phyloP scores from a whole-genome alignment of 805 yeast species.

The Sugiyamaella valdiviana region DNA sequence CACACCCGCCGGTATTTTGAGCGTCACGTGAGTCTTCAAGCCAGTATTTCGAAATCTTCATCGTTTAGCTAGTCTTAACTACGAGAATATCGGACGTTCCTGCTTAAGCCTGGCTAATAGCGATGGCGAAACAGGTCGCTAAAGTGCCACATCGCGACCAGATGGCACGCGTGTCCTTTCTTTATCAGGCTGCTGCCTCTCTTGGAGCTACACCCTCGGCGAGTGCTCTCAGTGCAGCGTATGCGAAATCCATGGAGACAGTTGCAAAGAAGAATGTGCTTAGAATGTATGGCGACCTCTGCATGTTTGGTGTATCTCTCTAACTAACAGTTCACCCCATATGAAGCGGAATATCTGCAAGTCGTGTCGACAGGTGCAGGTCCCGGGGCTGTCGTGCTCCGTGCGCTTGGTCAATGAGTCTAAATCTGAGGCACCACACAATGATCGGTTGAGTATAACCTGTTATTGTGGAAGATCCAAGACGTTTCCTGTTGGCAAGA shows the following conservation, averaged over 20 bases:
- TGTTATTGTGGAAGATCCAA: slow-evolving; percentile 54
- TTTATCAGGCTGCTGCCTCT: slow-evolving; percentile 31
- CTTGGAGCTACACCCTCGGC: slow-evolving; percentile 18
- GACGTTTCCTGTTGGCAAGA: slow-evolving; percentile 57
- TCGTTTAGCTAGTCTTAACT: too few relatives aligned
- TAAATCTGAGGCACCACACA: slow-evolving; percentile 27
- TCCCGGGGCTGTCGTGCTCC: slow-evolving; percentile 43
- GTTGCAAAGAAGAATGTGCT: slow-evolving; percentile 65
- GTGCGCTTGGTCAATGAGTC: slow-evolving; percentile 41
- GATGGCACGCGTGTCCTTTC: slow-evolving; percentile 26
- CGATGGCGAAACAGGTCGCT: slow-evolving; percentile 31
- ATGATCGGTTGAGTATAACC: slow-evolving; percentile 43
- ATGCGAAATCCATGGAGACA: slow-evolving; percentile 48
- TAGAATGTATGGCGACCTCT: slow-evolving; percentile 34
- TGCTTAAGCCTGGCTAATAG: too few relatives aligned
- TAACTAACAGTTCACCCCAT: slow-evolving; percentile 27
- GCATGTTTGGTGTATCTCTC: not conserved
- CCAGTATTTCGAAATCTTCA: not conserved
- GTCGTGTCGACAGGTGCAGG: slow-evolving; percentile 46
- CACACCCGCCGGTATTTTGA: too few relatives aligned
- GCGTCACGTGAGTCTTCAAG: too few relatives aligned
- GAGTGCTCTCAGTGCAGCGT: slow-evolving; percentile 47
- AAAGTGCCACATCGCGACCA: slow-evolving; percentile 35
- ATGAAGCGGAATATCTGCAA: slow-evolving; percentile 69
- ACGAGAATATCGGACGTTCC: too few relatives aligned